Evolutionary conservation across 2,329 filamentous ascomycete species (phyloP), one percentile per base, ranked within the genome.

Genomic region (Tolypocladium amazonense): DNA sequence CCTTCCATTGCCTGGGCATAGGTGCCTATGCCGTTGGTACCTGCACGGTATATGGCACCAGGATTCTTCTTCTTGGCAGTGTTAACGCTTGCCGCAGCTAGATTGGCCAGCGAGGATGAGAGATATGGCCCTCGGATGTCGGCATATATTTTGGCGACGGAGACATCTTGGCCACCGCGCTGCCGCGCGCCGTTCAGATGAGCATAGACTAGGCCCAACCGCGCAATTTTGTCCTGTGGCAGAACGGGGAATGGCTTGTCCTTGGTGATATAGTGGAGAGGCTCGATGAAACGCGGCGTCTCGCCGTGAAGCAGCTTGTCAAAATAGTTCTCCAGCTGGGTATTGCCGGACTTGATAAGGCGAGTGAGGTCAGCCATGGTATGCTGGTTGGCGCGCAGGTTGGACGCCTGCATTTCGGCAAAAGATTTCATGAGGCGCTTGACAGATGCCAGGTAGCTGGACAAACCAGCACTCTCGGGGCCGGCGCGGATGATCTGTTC

Each of bases 211-310:
- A 91, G 80, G 39, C 88, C 85, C 20, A 97, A 75, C 37, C 87
- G 83, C n/a, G 86, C 85, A 33, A 89, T 82, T 62, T 88, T 89
- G 59, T 94, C 90, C 64, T 88, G 84, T 1, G 88, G 81, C 35
- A 97, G 81, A 12, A 87, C 80, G 11, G 94, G 94, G 67, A 97
- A 99, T 1, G 89, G 85, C 71, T 80, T 83, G 77, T 91, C 85
- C 74, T 97, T 97, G 23, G 92, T 97, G 67, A 97, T 88, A 70
- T 88, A 97, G 73, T 96, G 90, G 53, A 99, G 77, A 9, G 94
- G 92, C 70, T 99, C 94, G 56, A 97, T 83, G 3, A 89, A 84
- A 57, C 84, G 84, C 18, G 90, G 88, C 45, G 92, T 90, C 66
- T 96, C 89, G 62, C 82, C 83, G 53, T 81, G 79, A 43, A 99